Base-by-base conservation (phyloP, 1,139 yeast genomes). In the Zygosaccharomyces sapae region DNA sequence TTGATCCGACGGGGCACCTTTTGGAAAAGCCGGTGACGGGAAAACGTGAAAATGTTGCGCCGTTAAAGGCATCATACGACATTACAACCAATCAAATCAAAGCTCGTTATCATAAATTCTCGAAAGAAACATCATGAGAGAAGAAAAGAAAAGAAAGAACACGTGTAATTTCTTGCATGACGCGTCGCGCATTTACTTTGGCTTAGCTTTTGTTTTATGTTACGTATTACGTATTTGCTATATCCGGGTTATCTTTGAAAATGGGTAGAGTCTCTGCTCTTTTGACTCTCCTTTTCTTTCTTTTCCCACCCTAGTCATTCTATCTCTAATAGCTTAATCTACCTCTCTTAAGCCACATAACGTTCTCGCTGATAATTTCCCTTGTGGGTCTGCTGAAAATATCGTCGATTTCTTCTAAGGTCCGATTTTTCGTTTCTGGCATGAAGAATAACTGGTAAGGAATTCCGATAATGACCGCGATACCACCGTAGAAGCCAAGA, bases 401-500 rank as follows among this genome's bases (percentile, higher is more conserved):
- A 46, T 71, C 77, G 56, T 79, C 83, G 52, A 79, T 77, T 58
- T 77, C 81, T 63, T 79, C 84, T 57, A 79, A 70, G 13, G 81
- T 75, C 58, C 74, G 73, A 50, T 76, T 79, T 55, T 76, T 76
- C 1, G 84, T 79, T 63, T 79, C 84, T 7, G 82, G 82, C 73
- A 76, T 76, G 61, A 74, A 71, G 36, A 77, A 61, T 27, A 59
- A 38, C 66, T 79, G 84, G 67, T 80, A 80, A 47, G 79, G 59
- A 62, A 77, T 70, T 36, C 83, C 84, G 24, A 80, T 50, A 49
- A 76, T 73, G 29, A 53, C 30, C 44, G 81, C 83, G 52, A 78
- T 75, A 41, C 82, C 86, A 51, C 84, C 85, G 57, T 77, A 80
- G 71, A 80, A 80, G 1, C 85, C 84, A 44, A 79, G 65, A 5